Evolutionary conservation across 2,329 filamentous ascomycete species (phyloP), one percentile per base, ranked within the genome.

Genomic region (Chalara sp.): DNA sequence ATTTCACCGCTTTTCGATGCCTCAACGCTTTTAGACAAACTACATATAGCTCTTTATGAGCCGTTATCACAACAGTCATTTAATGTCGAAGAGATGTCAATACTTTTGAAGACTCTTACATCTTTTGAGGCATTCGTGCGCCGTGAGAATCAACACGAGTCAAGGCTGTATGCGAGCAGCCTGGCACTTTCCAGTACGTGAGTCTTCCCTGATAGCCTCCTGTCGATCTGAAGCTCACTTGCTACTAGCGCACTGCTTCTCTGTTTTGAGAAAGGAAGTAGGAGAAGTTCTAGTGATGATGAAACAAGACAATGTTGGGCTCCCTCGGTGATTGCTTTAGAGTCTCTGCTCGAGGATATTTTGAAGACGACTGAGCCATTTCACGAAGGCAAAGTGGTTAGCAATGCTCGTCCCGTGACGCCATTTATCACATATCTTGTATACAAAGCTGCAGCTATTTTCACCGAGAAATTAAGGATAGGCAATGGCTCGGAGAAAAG

Each of bases 181-280:
- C 46, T 54, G 28, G 32, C 13, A n/a, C 39, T 58, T 40, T 54
- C 45, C 50, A 49, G 49, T 30, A 52, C n/a, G 56, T 58, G 7
- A 57, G 56, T 28, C 47, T n/a, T 21, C 21, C 21, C 21, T 21
- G 21, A 21, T 21, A 21, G 21, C 21, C 21, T 21, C 21, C 21
- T 21, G 21, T 21, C 3, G 21, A 21, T 21, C 21, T 21, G 21
- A 21, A 21, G 21, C 21, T 21, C 21, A 21, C 21, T 21, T 21
- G 21, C 21, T 21, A 21, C 21, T 12, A 58, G 56, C 21, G 52
- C 46, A 8, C 46, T 58, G 39, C 50, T 58, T 35, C 46, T 58
- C 45, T 51, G 49, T 37, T 55, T 50, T 21, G 54, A 57, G 50
- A 56, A 58, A 28, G 56, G 54, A 31, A 54, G 6, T 6, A 58